These are phyloP conservation scores for Melampsora americana DNA, from an alignment of 1,284 basidiomycete genomes.

Conservation along the genomic window DNA sequence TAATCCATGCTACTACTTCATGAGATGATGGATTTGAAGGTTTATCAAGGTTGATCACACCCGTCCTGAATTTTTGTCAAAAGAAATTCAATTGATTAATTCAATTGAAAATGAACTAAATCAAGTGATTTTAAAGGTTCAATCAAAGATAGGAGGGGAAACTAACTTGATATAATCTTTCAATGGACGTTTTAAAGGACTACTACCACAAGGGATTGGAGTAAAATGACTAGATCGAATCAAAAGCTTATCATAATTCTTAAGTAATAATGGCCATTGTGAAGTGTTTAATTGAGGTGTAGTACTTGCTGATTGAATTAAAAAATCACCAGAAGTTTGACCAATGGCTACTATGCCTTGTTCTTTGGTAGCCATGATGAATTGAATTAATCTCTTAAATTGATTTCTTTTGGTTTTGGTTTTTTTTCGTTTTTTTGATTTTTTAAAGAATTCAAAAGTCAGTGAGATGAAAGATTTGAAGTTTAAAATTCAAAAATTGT, in stretches of 20 bases:
- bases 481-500: too few species aligned
- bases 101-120: conserved; percentile 82
- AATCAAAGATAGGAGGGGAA: conserved; percentile 13
- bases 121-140: conserved; percentile 87
- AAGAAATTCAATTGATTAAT: conserved; percentile 56
- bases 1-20: conserved; percentile 98
- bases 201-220: conserved; percentile 69
- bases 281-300: conserved; percentile 69
- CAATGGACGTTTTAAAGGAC: conserved; percentile 34
- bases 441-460: too few species aligned
- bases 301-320: conserved; percentile 56
- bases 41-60: conserved; percentile 99
- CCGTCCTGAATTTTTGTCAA: conserved; percentile 63
- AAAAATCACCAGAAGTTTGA: conserved; percentile 53
- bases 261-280: conserved; percentile 94
- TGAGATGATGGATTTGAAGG: conserved; percentile 99
- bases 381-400: too few species aligned
- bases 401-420: too few species aligned
- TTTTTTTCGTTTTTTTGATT: too few species aligned
- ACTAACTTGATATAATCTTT: conserved; percentile 40
- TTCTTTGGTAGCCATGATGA: conserved; percentile 33
- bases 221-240: conserved; percentile 84
- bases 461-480: too few species aligned
- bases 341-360: conserved; percentile 35
- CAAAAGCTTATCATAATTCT: conserved; percentile 87